These are phyloP conservation scores for Cylindrotheca fusiformis DNA, from an alignment of 108 stramenopile species.

Conservation along the genomic window DNA sequence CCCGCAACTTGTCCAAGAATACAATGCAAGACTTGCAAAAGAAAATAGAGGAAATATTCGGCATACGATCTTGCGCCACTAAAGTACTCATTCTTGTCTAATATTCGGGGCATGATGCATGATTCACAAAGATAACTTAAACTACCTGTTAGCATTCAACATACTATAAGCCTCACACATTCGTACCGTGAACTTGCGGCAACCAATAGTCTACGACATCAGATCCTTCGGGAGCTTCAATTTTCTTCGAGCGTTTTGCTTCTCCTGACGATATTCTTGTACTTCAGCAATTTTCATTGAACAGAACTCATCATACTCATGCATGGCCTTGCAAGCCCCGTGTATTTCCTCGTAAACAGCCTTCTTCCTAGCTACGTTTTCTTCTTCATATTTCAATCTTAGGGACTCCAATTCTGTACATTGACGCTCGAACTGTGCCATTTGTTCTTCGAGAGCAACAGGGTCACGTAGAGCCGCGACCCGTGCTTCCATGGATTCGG, in stretches of 20 bases:
- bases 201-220: too few relatives aligned
- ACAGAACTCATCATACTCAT: conserved; percentile 47
- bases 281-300: conserved; percentile 14
- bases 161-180: too few relatives aligned
- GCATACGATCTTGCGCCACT: too few relatives aligned
- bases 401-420: conserved; percentile 56
- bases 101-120: too few relatives aligned
- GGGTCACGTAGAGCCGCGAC: conserved; percentile 76
- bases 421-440: conserved; percentile 52
- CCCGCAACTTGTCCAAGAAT: conserved; percentile 43
- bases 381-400: conserved; percentile 46
- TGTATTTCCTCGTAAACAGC: conserved; percentile 68
- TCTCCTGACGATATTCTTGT: background rate
- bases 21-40: conserved; percentile 24
- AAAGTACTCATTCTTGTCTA: too few relatives aligned
- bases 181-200: too few relatives aligned
- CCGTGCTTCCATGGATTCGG: conserved; percentile 55
- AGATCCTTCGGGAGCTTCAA: background rate
- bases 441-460: conserved; percentile 63
- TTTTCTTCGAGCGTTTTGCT: background rate
- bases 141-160: too few relatives aligned
- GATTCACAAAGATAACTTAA: too few relatives aligned
- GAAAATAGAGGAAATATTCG: background rate
- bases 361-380: conserved; percentile 41
- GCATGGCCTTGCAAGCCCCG: conserved; percentile 39